Conservation (phyloP, 2,329 filamentous ascomycete species). For the Cladorrhinum sp. region DNA sequence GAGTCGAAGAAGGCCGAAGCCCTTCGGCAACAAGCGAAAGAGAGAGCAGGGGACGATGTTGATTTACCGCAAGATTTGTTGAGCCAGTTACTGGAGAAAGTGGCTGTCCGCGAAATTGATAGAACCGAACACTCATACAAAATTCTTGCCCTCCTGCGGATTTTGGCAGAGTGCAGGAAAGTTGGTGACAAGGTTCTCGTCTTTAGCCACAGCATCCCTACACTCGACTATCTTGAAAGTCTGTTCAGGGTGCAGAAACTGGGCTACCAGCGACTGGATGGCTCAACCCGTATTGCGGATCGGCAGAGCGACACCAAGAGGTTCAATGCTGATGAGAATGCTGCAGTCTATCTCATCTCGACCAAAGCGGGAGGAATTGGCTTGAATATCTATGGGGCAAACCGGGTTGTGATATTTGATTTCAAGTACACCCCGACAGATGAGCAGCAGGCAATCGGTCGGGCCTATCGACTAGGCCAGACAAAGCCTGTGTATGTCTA, state of each 20-base stretch:
- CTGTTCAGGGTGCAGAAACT: conserved; percentile 51
- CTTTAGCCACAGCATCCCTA: conserved; percentile 71
- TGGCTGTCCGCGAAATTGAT: conserved; percentile 40
- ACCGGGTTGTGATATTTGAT: conserved; percentile 83
- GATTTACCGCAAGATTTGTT: conserved; percentile 33
- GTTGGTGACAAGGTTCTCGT: conserved; percentile 72
- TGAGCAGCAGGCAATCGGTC: conserved; percentile 83
- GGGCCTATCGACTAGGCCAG: conserved; percentile 84
- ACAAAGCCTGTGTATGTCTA: conserved; percentile 80
- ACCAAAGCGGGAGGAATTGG: conserved; percentile 80
- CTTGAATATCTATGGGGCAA: conserved; percentile 79
- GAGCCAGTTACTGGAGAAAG: conserved; percentile 34
- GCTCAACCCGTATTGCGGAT: conserved; percentile 51
- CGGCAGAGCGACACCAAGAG: conserved; percentile 63
- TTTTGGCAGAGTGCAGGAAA: conserved; percentile 62
- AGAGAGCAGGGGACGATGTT: conserved; percentile 13
- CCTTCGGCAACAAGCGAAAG: background rate
- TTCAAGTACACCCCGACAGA: conserved; percentile 75
- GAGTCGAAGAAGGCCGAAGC: conserved; percentile 21
- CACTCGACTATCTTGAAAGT: conserved; percentile 65
- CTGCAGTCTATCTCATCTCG: conserved; percentile 73
- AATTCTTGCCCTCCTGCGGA: conserved; percentile 61
- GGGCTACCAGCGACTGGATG: conserved; percentile 63
- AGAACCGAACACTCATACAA: conserved; percentile 63
- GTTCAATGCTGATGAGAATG: conserved; percentile 59